These are phyloP conservation scores for Didymella sp. DNA, from an alignment of 2,329 filamentous ascomycete genomes.

Conservation along the genomic window DNA sequence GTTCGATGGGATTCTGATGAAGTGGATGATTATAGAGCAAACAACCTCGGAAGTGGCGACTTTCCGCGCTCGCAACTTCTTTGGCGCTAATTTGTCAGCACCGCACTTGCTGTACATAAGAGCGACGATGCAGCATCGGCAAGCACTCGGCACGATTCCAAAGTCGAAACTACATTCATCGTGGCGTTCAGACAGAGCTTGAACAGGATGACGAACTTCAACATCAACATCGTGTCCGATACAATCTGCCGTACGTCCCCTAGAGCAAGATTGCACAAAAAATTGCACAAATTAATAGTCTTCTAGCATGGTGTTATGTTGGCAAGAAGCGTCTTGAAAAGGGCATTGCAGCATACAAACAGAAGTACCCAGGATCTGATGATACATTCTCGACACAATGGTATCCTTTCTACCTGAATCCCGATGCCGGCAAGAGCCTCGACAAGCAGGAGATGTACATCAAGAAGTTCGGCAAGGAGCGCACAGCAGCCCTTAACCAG, in stretches of 20 bases:
- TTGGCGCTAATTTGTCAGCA: slow-evolving; percentile 36
- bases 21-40: slow-evolving; percentile 6
- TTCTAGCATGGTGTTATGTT: slow-evolving; percentile 68
- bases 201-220: slow-evolving; percentile 63
- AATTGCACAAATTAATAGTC: background rate
- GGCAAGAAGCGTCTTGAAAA: slow-evolving; percentile 77
- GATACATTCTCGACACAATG: slow-evolving; percentile 78
- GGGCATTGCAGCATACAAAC: slow-evolving; percentile 72
- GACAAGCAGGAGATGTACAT: slow-evolving; percentile 66
- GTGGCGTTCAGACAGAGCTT: slow-evolving; percentile 46
- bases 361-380: slow-evolving; percentile 63
- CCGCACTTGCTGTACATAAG: slow-evolving; percentile 21
- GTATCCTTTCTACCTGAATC: slow-evolving; percentile 83
- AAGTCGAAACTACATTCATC: slow-evolving; percentile 25
- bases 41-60: slow-evolving; percentile 19
- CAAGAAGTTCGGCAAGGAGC: slow-evolving; percentile 68
- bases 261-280: slow-evolving; percentile 10
- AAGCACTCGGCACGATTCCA: slow-evolving; percentile 5
- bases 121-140: slow-evolving; percentile 1
- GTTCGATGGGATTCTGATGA: background rate
- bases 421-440: slow-evolving; percentile 62
- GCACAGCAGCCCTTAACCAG: slow-evolving; percentile 63
- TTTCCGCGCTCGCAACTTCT: slow-evolving; percentile 15
- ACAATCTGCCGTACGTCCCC: slow-evolving; percentile 73
- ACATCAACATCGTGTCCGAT: slow-evolving; percentile 78